These are phyloP conservation scores for Diospyros kaki DNA, from an alignment of 148 eudicot species.

Conservation along the genomic window DNA sequence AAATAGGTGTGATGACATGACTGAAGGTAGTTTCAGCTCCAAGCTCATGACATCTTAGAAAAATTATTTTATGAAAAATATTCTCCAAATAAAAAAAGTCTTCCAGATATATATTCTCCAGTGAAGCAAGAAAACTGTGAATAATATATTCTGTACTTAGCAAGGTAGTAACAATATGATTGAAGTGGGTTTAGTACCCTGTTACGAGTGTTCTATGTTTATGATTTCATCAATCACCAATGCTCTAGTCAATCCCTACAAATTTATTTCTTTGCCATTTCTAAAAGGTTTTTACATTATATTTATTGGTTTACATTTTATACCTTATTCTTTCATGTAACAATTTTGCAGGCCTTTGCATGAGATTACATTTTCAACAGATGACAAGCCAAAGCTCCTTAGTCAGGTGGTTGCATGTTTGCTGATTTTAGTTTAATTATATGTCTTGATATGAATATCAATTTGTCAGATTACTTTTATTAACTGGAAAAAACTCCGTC, in stretches of 20 bases:
- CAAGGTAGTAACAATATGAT: not conserved
- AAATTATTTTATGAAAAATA: too few relatives aligned
- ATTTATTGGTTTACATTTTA: not conserved
- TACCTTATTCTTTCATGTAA: slow-evolving; percentile 17
- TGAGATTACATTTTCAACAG: slow-evolving; percentile 79
- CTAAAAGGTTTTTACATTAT: not conserved
- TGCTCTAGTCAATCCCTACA: not conserved
- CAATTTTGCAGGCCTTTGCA: slow-evolving; percentile 74
- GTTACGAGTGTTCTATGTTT: not conserved
- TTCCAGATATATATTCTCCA: too few relatives aligned
- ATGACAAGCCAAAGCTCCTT: slow-evolving; percentile 84
- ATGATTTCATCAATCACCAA: not conserved
- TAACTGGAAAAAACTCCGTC: not conserved
- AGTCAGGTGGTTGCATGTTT: slow-evolving; percentile 60
- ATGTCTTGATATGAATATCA: slow-evolving; percentile 1
- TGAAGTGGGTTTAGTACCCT: not conserved
- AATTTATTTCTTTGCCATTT: not conserved
- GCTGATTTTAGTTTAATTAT: slow-evolving; percentile 1
- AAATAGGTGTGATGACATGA: too few relatives aligned
- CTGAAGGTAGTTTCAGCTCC: too few relatives aligned
- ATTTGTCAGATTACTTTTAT: slow-evolving; percentile 1
- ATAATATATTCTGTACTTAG: not conserved
- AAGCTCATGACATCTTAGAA: too few relatives aligned
- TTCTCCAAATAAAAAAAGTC: too few relatives aligned
- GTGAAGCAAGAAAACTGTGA: not conserved